Evolutionary conservation across 768 basidiomycete genomes (phyloP), one percentile per base, ranked within the genome.

Genomic region (Paxillus involutus): DNA sequence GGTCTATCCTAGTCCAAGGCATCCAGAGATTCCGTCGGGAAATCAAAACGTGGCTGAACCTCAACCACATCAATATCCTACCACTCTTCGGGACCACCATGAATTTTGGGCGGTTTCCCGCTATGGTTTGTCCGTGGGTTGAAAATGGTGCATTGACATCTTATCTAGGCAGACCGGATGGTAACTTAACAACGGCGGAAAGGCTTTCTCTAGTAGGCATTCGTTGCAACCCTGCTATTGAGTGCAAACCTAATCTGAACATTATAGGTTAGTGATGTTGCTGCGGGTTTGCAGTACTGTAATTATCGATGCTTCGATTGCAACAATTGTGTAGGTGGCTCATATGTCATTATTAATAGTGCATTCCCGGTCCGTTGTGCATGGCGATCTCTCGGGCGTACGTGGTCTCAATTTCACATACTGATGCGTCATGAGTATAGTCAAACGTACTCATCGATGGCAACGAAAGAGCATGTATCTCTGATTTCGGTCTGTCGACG

Each of bases 401-500:
- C 19, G 21, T 21, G 21, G 21, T 21, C 21, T 21, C 21, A 21
- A 21, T 2, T 21, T 21, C 12, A 12, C 10, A 33, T 33, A 33
- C 33, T 40, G 4, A 40, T 10, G 9, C 39, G 3, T 21, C 11
- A 16, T 8, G 1, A 7, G 1, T 11, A n/a, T 10, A 52, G 75
- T 70, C 74, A 0, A 79, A 79, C 51, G 69, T 79, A 33, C 69
- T 78, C 21, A 72, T 79, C 42, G 70, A 74, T 50, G 70, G 70
- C 53, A 57, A 74, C 24, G 68, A 70, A 16, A 69, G 69, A 30
- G 75, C 71, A 2, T 68, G 69, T n/a, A 54, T 79, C 8, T 71
- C 71, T 49, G 78, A 78, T 51, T 78, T 78, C 51, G 77, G 77
- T 0, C 61, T 78, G 6, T 78, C 75, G 10, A 74, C 59, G 36